phyloP scores from a whole-genome alignment of 176 grass and related monocot species.

The Eremochloa ophiuroides region DNA sequence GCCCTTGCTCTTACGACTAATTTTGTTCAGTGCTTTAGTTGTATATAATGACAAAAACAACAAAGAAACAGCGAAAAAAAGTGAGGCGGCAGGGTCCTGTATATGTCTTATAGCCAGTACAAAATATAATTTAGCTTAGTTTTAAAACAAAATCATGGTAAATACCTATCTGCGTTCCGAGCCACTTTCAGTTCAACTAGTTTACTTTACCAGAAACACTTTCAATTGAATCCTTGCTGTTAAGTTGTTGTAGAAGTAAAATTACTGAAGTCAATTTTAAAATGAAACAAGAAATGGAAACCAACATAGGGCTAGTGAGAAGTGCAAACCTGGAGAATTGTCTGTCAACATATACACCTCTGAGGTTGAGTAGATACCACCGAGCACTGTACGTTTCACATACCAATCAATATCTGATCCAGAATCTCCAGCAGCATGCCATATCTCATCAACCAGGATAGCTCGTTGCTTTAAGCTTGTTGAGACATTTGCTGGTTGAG shows the following conservation, averaged over 20 bases:
- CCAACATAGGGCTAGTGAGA: not conserved
- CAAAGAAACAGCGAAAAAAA: not conserved
- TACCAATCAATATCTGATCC: slow-evolving; percentile 97
- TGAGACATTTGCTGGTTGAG: slow-evolving; percentile 76
- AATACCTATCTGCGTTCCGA: not conserved
- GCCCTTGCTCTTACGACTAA: no score
- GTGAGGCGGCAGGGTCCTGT: not conserved
- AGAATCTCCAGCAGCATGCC: slow-evolving; percentile 83
- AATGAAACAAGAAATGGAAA: not conserved
- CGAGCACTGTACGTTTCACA: slow-evolving; percentile 84
- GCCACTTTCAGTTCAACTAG: not conserved
- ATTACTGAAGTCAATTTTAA: not conserved
- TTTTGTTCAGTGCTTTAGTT: no score
- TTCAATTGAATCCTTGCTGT: not conserved
- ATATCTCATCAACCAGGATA: slow-evolving; percentile 87
- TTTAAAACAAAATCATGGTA: not conserved
- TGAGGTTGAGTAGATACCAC: slow-evolving; percentile 93
- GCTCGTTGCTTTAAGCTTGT: slow-evolving; percentile 96
- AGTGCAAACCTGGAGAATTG: slow-evolving; percentile 72
- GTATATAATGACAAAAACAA: not conserved
- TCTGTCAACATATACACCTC: slow-evolving; percentile 98
- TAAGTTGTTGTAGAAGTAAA: not conserved
- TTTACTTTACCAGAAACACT: not conserved
- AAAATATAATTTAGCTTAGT: no score
- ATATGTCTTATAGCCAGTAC: no score